Conservation (phyloP, 1,284 basidiomycete genomes). For the Veloboletus limbatus region DNA sequence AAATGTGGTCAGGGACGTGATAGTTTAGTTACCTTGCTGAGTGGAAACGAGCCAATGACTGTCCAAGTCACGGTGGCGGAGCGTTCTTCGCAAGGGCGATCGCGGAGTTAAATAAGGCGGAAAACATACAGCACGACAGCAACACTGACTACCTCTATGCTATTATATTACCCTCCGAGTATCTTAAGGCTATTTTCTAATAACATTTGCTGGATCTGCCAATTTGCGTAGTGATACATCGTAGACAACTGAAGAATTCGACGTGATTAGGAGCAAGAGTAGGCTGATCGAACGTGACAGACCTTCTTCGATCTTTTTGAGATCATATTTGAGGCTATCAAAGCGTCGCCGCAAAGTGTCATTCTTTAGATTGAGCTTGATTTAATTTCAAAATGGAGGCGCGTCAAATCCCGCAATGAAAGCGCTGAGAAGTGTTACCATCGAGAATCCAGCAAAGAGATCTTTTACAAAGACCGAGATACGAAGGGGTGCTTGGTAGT, state of each 20-base stretch:
- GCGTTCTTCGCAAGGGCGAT: constrained; percentile 12
- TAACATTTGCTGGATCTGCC: constrained; percentile 20
- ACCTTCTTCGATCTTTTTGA: constrained; percentile 91
- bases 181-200: constrained; percentile 1
- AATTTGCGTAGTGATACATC: constrained; percentile 78
- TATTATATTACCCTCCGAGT: too few species aligned
- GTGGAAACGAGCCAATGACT: constrained; percentile 3
- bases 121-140: too few species aligned
- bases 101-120: constrained; percentile 23
- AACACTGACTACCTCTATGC: constrained; percentile 1
- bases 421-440: constrained; percentile 46
- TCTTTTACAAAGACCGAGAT: constrained; percentile 84
- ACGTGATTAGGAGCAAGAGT: constrained; percentile 7
- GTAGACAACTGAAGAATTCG: constrained; percentile 62
- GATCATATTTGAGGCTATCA: constrained; percentile 82
- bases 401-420: constrained; percentile 12
- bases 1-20: constrained; percentile 1
- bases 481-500: constrained; percentile 75
- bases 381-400: constrained; percentile 2
- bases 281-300: constrained; percentile 17
- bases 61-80: constrained; percentile 1
- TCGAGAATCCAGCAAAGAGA: constrained; percentile 76
- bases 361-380: constrained; percentile 85
- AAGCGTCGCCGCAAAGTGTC: constrained; percentile 75
- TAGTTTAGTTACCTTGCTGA: constrained; percentile 8